phyloP scores from a whole-genome alignment of 2,329 filamentous ascomycete genomes.

The Sphaerulina musiva region DNA sequence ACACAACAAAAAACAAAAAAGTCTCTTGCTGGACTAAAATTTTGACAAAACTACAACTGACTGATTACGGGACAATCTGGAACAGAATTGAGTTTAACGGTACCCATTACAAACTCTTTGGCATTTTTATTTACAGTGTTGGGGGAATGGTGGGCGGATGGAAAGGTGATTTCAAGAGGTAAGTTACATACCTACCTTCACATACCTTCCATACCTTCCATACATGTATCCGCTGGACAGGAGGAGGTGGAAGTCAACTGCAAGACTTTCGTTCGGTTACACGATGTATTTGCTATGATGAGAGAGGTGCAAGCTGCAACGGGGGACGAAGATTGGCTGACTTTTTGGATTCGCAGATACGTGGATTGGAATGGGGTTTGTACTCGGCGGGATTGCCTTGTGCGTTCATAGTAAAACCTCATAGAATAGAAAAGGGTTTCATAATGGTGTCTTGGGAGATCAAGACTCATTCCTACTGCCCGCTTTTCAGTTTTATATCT shows the following conservation, averaged over 20 bases:
- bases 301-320: no score
- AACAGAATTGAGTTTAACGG: slow-evolving; percentile 80
- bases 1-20: neutral
- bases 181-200: slow-evolving; percentile 26
- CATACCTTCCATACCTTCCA: neutral
- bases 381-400: slow-evolving; percentile 70
- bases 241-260: no score
- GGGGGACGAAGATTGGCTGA: neutral
- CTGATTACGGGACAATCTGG: neutral
- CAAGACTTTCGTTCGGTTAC: no score
- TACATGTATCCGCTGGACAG: neutral
- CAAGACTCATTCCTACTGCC: no score
- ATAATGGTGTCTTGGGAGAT: neutral
- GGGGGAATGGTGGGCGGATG: slow-evolving; percentile 91
- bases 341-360: slow-evolving; percentile 49
- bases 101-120: slow-evolving; percentile 88
- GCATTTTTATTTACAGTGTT: slow-evolving; percentile 94
- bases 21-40: neutral
- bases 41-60: neutral
- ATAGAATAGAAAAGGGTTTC: neutral
- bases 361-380: slow-evolving; percentile 72
- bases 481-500: neutral
- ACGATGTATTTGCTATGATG: no score
- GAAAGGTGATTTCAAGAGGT: slow-evolving; percentile 81
- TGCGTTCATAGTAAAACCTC: slow-evolving; percentile 60